phyloP scores from a whole-genome alignment of 768 basidiomycete species.

The Leccinum sublutescens region DNA sequence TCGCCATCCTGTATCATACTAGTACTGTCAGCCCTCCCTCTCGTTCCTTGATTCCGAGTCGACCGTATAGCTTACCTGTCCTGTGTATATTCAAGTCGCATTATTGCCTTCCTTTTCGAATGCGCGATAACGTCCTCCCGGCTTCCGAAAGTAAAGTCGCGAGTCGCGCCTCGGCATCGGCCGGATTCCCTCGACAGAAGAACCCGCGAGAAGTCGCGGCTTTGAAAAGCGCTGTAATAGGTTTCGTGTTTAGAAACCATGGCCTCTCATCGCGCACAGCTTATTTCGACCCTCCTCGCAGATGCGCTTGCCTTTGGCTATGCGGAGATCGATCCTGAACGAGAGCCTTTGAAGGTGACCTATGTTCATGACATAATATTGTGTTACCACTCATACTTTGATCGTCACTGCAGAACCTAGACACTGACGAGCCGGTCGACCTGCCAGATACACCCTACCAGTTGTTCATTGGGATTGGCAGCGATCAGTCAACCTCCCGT shows the following conservation, averaged over 20 bases:
- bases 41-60: no score
- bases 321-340: conserved; percentile 43
- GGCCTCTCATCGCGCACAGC: conserved; percentile 46
- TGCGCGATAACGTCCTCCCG: no score
- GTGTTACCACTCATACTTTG: not conserved
- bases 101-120: no score
- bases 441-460: conserved; percentile 35
- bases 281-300: conserved; percentile 41
- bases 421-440: conserved; percentile 44
- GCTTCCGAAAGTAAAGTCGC: no score
- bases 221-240: no score
- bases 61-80: no score
- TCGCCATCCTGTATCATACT: no score
- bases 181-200: no score
- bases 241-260: conserved; percentile 40
- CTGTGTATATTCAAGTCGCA: no score
- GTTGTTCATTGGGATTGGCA: conserved; percentile 33
- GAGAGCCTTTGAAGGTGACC: conserved; percentile 50
- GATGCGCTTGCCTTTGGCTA: conserved; percentile 49
- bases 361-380: not conserved
- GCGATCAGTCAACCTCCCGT: conserved; percentile 18
- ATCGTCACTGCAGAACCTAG: conserved; percentile 43
- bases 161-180: no score
- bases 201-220: no score
- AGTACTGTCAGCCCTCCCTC: no score